Conservation (phyloP, 352 stramenopile genomes). For the Globisporangium canariense region DNA sequence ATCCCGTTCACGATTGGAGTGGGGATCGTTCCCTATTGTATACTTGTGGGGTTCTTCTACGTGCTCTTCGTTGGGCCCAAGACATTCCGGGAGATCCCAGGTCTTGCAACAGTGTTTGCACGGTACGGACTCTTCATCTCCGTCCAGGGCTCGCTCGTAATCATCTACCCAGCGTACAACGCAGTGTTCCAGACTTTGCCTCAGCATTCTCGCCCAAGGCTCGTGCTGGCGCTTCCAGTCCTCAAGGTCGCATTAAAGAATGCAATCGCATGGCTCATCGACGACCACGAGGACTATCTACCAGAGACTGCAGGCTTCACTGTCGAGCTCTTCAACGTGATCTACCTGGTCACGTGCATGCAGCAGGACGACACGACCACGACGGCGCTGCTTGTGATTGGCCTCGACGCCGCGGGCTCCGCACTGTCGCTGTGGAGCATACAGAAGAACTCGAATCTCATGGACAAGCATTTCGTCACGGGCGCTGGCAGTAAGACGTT, state of each 20-base stretch:
- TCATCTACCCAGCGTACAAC: constrained; percentile 21
- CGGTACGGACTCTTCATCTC: constrained; percentile 5
- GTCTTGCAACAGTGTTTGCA: neutral
- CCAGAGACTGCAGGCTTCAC: constrained; percentile 36
- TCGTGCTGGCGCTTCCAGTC: constrained; percentile 18
- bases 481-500: neutral
- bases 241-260: constrained; percentile 27
- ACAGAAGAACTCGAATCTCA: neutral
- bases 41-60: constrained; percentile 7
- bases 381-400: neutral
- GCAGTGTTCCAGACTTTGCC: neutral
- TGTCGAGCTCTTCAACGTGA: constrained; percentile 36
- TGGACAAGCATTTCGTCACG: neutral
- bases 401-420: neutral
- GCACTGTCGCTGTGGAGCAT: neutral
- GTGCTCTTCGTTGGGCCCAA: constrained; percentile 19
- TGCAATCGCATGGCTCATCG: constrained; percentile 15
- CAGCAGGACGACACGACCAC: constrained; percentile 3
- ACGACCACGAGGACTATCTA: constrained; percentile 29
- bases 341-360: constrained; percentile 40
- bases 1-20: constrained; percentile 27
- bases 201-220: neutral
- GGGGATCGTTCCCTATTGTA: constrained; percentile 8
- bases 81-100: constrained; percentile 15
- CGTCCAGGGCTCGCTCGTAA: constrained; percentile 10